A percentile compares a stretch with the other conserved stretches of the same genome.
phyloP scores from a whole-genome alignment of 2,329 filamentous ascomycete species.

The Ophiostoma quercus region DNA sequence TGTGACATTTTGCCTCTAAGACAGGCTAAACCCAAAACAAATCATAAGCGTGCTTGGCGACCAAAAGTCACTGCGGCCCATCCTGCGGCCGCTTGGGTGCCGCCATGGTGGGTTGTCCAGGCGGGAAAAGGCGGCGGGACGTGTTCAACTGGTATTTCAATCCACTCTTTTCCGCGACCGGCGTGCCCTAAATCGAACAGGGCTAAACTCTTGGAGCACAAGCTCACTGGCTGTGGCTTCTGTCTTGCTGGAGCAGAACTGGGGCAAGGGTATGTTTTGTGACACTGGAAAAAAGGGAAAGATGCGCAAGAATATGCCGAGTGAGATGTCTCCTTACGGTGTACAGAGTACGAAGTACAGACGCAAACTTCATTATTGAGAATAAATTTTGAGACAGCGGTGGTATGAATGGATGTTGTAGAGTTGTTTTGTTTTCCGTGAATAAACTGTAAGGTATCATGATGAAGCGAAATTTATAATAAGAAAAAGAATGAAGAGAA shows the following conservation, averaged over 20 bases:
- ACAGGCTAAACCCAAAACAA: slow-evolving; percentile 11
- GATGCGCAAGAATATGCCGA: neutral
- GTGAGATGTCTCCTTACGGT: neutral
- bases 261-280: neutral
- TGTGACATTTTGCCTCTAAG: neutral
- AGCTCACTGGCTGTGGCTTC: neutral
- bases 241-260: neutral
- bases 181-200: slow-evolving; percentile 18
- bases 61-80: slow-evolving; percentile 24
- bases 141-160: slow-evolving; percentile 6
- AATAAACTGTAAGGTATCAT: no score
- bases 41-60: slow-evolving; percentile 14
- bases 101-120: slow-evolving; percentile 18
- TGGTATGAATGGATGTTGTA: no score
- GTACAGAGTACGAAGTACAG: neutral
- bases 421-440: no score
- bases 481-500: no score
- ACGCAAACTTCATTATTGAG: neutral
- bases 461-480: no score
- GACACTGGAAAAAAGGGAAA: neutral
- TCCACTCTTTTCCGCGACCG: slow-evolving; percentile 23
- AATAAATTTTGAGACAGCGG: neutral
- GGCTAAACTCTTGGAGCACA: slow-evolving; percentile 13
- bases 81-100: slow-evolving; percentile 23
- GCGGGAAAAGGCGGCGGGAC: slow-evolving; percentile 23